phyloP scores from a whole-genome alignment of 805 yeast genomes.

The Nakazawaea populi region DNA sequence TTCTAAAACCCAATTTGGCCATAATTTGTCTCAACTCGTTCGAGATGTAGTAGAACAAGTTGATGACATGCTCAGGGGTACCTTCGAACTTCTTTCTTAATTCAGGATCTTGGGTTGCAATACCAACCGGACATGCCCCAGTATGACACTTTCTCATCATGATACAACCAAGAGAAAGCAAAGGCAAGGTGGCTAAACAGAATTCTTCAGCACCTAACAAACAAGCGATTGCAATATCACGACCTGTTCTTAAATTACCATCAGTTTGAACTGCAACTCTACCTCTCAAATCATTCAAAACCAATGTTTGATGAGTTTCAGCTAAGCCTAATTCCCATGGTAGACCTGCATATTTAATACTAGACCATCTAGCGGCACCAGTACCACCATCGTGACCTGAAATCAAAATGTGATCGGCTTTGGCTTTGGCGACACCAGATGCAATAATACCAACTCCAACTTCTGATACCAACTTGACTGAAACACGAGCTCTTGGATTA shows the following conservation, averaged over 20 bases:
- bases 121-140: slow-evolving; percentile 96
- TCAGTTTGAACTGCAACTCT: slow-evolving; percentile 96
- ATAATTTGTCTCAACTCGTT: slow-evolving; percentile 87
- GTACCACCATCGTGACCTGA: slow-evolving; percentile 99
- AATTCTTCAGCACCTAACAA: slow-evolving; percentile 97
- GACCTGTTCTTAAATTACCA: slow-evolving; percentile 95
- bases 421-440: slow-evolving; percentile 98
- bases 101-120: slow-evolving; percentile 97
- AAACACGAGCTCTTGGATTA: slow-evolving; percentile 94
- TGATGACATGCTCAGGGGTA: slow-evolving; percentile 97
- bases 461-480: slow-evolving; percentile 94
- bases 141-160: slow-evolving; percentile 94
- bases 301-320: slow-evolving; percentile 96
- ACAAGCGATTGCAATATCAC: slow-evolving; percentile 95
- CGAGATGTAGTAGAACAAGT: slow-evolving; percentile 92
- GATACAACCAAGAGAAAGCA: slow-evolving; percentile 96
- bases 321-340: slow-evolving; percentile 99
- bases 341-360: slow-evolving; percentile 93
- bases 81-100: slow-evolving; percentile 89
- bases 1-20: slow-evolving; percentile 94
- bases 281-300: slow-evolving; percentile 91
- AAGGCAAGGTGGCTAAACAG: slow-evolving; percentile 96
- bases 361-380: slow-evolving; percentile 98
- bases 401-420: slow-evolving; percentile 92
- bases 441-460: slow-evolving; percentile 99